These are phyloP conservation scores for Kwoniella sp. DNA, from an alignment of 768 basidiomycete species.

Conservation along the genomic window DNA sequence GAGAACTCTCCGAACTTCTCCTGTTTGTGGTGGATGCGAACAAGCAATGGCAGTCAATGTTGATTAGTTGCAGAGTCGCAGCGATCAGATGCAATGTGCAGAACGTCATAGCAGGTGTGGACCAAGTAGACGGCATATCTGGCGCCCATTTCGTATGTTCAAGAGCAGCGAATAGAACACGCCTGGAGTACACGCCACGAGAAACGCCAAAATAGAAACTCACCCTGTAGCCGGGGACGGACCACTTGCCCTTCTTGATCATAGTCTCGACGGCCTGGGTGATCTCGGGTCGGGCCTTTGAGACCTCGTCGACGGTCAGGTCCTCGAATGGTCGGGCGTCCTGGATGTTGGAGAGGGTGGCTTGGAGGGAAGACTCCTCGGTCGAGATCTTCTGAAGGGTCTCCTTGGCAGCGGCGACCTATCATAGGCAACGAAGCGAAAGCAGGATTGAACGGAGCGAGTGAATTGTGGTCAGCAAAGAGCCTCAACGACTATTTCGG, in stretches of 20 bases:
- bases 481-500: no score
- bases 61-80: no score
- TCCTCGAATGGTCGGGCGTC: constrained; percentile 97
- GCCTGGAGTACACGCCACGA: no score
- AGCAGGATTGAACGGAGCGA: no score
- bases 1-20: constrained; percentile 97
- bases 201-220: constrained; percentile 33
- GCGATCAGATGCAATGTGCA: no score
- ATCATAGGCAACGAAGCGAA: neutral
- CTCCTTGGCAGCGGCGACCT: constrained; percentile 87
- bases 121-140: no score
- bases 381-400: constrained; percentile 86
- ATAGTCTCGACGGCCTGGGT: constrained; percentile 82
- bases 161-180: no score
- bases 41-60: constrained; percentile 57
- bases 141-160: no score
- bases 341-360: constrained; percentile 94
- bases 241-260: constrained; percentile 98
- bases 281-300: constrained; percentile 89
- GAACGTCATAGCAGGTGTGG: no score
- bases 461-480: no score
- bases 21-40: constrained; percentile 52
- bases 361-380: constrained; percentile 87
- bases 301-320: constrained; percentile 88
- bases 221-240: constrained; percentile 75